A percentile compares a stretch with the other conserved stretches of the same genome.
These are phyloP conservation scores for Colletotrichum sp. DNA, from an alignment of 2,329 filamentous ascomycete species.

Conservation along the genomic window DNA sequence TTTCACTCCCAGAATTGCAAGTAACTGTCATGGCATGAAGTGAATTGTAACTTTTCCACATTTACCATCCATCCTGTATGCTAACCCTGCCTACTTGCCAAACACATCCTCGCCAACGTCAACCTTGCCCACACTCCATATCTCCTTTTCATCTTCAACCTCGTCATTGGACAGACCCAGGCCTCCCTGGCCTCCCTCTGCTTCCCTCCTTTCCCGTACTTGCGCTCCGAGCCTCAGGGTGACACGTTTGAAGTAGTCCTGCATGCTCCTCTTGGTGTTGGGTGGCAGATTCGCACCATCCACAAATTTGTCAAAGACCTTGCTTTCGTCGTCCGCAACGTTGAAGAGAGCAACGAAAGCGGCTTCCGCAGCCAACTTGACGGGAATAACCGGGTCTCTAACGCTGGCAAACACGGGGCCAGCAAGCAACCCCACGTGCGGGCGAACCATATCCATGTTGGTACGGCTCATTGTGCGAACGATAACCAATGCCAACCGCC, in stretches of 20 bases:
- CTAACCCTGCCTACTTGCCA: slow-evolving; percentile 34
- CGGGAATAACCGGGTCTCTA: slow-evolving; percentile 88
- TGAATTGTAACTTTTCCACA: slow-evolving; percentile 6
- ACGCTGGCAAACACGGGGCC: slow-evolving; percentile 88
- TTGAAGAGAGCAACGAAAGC: slow-evolving; percentile 91
- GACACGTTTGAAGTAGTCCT: slow-evolving; percentile 96
- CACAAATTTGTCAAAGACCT: slow-evolving; percentile 92
- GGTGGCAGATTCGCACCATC: slow-evolving; percentile 70
- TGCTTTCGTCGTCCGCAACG: slow-evolving; percentile 84
- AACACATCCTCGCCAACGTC: slow-evolving; percentile 73
- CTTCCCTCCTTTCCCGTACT: slow-evolving; percentile 86
- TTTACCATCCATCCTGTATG: background rate
- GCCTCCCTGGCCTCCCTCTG: slow-evolving; percentile 87
- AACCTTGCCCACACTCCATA: slow-evolving; percentile 93
- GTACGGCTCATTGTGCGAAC: slow-evolving; percentile 83
- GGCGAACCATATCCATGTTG: slow-evolving; percentile 79
- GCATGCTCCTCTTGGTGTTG: slow-evolving; percentile 85
- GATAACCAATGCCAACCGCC: slow-evolving; percentile 85
- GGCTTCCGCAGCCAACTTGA: slow-evolving; percentile 94
- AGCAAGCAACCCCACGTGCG: slow-evolving; percentile 81
- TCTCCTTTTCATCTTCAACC: slow-evolving; percentile 90
- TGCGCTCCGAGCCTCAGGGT: slow-evolving; percentile 84
- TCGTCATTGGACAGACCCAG: slow-evolving; percentile 90
- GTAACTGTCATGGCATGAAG: background rate
- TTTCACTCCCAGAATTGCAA: background rate